Conservation (phyloP, 805 yeast genomes). For the Phaffomyces thermotolerans region DNA sequence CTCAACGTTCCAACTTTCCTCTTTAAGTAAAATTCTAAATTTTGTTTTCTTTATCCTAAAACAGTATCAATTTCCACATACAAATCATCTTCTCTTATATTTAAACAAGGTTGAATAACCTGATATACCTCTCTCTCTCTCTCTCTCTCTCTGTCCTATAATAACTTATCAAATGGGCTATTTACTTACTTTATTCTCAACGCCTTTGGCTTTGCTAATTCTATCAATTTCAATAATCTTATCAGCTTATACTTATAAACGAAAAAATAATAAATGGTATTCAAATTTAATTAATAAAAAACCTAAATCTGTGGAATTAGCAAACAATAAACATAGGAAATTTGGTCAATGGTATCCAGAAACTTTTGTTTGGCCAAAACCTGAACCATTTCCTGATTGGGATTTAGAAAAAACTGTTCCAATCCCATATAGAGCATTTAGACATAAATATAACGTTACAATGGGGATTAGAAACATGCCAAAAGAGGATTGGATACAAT, state of each 20-base stretch:
- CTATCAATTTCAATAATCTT: too few relatives aligned
- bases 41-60: too few relatives aligned
- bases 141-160: too few relatives aligned
- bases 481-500: conserved; percentile 56
- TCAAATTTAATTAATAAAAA: conserved; percentile 3
- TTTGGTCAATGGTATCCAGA: conserved; percentile 51
- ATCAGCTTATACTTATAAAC: neutral
- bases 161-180: too few relatives aligned
- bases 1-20: too few relatives aligned
- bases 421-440: conserved; percentile 40
- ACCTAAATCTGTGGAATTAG: conserved; percentile 24
- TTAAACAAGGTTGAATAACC: too few relatives aligned
- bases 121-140: too few relatives aligned
- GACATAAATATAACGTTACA: conserved; percentile 53
- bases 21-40: too few relatives aligned
- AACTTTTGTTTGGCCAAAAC: conserved; percentile 40
- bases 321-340: conserved; percentile 39
- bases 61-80: too few relatives aligned
- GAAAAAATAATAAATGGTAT: conserved; percentile 2
- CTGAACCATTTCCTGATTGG: conserved; percentile 33
- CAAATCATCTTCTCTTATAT: too few relatives aligned
- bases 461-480: conserved; percentile 67
- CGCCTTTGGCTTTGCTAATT: too few relatives aligned
- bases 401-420: conserved; percentile 13
- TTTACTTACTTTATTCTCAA: too few relatives aligned